Conservation (phyloP, 208 protist genomes). For the Trypanosoma melophagium region DNA sequence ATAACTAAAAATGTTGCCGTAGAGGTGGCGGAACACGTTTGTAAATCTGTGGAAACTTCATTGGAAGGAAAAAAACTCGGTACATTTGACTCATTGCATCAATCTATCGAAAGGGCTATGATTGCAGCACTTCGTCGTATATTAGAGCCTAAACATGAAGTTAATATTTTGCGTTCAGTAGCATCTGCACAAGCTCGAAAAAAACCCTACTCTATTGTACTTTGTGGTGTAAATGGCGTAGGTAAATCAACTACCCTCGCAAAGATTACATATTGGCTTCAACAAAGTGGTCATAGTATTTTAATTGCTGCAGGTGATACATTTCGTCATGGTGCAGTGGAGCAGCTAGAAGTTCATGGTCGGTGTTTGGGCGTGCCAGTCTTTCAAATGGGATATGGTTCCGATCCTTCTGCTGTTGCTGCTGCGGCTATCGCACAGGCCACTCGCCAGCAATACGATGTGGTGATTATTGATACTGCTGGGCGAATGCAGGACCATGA, state of each 20-base stretch:
- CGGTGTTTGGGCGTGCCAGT: slow-evolving; percentile 91
- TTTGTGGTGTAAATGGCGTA: slow-evolving; percentile 99
- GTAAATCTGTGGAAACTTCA: slow-evolving; percentile 88
- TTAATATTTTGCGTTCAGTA: slow-evolving; percentile 96
- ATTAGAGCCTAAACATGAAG: slow-evolving; percentile 93
- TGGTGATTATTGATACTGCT: slow-evolving; percentile 99
- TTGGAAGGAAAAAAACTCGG: slow-evolving; percentile 92
- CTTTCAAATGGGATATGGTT: slow-evolving; percentile 97
- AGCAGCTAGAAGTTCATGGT: slow-evolving; percentile 98
- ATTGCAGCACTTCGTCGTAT: slow-evolving; percentile 92
- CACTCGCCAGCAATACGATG: slow-evolving; percentile 83
- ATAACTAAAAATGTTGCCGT: slow-evolving; percentile 98
- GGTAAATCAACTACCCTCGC: slow-evolving; percentile 99
- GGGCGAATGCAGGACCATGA: slow-evolving; percentile 99
- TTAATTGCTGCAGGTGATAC: slow-evolving; percentile 99
- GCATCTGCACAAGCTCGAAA: slow-evolving; percentile 53
- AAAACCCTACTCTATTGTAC: slow-evolving; percentile 96
- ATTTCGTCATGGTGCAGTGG: slow-evolving; percentile 99
- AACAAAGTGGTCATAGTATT: slow-evolving; percentile 89
- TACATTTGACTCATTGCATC: slow-evolving; percentile 89
- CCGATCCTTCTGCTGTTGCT: slow-evolving; percentile 95
- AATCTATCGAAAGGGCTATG: slow-evolving; percentile 84
- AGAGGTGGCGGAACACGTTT: slow-evolving; percentile 96
- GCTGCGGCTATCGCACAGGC: slow-evolving; percentile 92
- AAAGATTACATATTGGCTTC: slow-evolving; percentile 97